A percentile compares a stretch with the other conserved stretches of the same genome.
phyloP scores from a whole-genome alignment of 352 stramenopile species.

The Phytophthora lateralis region DNA sequence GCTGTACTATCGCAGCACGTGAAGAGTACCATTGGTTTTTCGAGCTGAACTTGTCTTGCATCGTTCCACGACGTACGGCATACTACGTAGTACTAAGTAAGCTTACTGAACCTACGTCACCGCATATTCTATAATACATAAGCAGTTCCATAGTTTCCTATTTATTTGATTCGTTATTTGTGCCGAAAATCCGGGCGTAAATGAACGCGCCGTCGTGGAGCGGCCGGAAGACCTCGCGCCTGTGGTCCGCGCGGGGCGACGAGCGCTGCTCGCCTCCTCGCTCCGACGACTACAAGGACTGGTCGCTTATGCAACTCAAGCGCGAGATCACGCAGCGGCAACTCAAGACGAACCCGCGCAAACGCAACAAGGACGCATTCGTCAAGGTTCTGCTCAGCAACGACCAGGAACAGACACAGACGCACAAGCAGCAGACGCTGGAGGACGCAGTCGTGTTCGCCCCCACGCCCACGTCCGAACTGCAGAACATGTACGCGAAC shows the following conservation, averaged over 20 bases:
- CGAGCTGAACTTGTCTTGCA: too few relatives aligned
- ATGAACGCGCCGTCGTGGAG: slow-evolving; percentile 34
- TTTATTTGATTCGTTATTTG: background rate
- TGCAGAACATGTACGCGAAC: slow-evolving; percentile 29
- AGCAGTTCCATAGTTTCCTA: background rate
- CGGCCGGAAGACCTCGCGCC: slow-evolving; percentile 36
- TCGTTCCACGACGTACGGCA: too few relatives aligned
- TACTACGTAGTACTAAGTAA: too few relatives aligned
- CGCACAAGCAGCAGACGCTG: slow-evolving; percentile 5
- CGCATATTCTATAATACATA: background rate
- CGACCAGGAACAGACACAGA: slow-evolving; percentile 20
- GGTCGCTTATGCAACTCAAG: slow-evolving; percentile 57
- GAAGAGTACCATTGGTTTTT: too few relatives aligned
- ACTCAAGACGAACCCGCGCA: slow-evolving; percentile 49
- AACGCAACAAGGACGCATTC: slow-evolving; percentile 55
- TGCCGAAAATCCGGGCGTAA: background rate
- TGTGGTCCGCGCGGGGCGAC: slow-evolving; percentile 54
- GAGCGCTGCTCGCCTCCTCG: slow-evolving; percentile 43
- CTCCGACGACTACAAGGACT: slow-evolving; percentile 64
- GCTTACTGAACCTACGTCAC: background rate
- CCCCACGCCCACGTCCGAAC: slow-evolving; percentile 19
- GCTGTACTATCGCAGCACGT: too few relatives aligned
- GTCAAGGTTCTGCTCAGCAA: slow-evolving; percentile 41
- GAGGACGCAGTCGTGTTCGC: slow-evolving; percentile 28
- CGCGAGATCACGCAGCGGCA: slow-evolving; percentile 58